Conservation (phyloP, 345 rosid species). For the Noccaea caerulescens region DNA sequence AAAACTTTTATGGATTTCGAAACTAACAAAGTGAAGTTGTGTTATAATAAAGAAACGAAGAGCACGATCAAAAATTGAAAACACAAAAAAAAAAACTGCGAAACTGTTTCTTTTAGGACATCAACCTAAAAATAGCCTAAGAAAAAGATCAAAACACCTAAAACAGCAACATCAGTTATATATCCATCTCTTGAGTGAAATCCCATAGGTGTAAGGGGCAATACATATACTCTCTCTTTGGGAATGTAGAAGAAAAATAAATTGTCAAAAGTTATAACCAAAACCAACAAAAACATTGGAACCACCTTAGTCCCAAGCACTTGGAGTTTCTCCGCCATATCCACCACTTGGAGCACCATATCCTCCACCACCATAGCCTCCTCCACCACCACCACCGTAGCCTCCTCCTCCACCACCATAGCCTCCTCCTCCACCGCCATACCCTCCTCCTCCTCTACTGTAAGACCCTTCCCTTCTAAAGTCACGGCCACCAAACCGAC, state of each 20-base stretch:
- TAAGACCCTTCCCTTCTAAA: constrained; percentile 71
- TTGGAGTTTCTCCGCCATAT: constrained; percentile 54
- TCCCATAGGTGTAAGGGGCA: constrained; percentile 30
- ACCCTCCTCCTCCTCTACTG: constrained; percentile 59
- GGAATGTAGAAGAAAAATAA: constrained; percentile 33
- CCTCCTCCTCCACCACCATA: constrained; percentile 52
- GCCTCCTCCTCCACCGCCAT: constrained; percentile 51
- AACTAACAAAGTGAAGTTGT: neutral
- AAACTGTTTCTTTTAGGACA: constrained; percentile 5
- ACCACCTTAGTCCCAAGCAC: constrained; percentile 70
- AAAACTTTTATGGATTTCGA: neutral
- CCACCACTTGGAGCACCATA: constrained; percentile 46
- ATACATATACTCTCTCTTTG: constrained; percentile 44
- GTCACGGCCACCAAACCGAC: constrained; percentile 89
- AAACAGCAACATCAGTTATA: constrained; percentile 35
- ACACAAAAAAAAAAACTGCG: neutral
- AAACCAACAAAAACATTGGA: constrained; percentile 26
- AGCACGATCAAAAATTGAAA: constrained; percentile 21
- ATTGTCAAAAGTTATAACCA: constrained; percentile 28
- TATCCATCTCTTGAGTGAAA: constrained; percentile 34
- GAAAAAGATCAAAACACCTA: constrained; percentile 21
- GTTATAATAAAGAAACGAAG: neutral
- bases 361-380: constrained; percentile 54
- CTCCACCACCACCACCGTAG: constrained; percentile 49
- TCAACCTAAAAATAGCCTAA: neutral